phyloP scores from a whole-genome alignment of 2,329 filamentous ascomycete genomes.

The Chaetomiaceae sp. region DNA sequence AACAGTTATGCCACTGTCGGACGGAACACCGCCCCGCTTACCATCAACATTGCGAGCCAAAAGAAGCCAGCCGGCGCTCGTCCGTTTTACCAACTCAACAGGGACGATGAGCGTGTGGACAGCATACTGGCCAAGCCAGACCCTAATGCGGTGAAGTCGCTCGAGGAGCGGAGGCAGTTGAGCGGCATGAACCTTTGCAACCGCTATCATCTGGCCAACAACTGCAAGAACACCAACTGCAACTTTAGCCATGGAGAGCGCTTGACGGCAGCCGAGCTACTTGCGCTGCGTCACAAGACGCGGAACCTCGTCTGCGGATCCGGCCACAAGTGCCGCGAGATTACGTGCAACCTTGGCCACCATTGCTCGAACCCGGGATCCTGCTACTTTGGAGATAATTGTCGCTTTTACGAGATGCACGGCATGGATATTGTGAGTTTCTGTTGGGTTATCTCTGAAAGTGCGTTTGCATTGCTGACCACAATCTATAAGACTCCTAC shows the following conservation, averaged over 20 bases:
- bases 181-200: slow-evolving; percentile 29
- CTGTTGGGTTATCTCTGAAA: neutral
- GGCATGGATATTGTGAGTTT: slow-evolving; percentile 26
- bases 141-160: slow-evolving; percentile 16
- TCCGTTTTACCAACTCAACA: slow-evolving; percentile 31
- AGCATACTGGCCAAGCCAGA: slow-evolving; percentile 28
- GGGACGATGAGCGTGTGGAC: slow-evolving; percentile 32
- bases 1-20: slow-evolving; percentile 27
- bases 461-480: neutral
- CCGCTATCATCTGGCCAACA: slow-evolving; percentile 22
- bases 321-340: slow-evolving; percentile 19
- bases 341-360: slow-evolving; percentile 24
- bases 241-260: slow-evolving; percentile 21
- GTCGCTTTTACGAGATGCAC: slow-evolving; percentile 25
- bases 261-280: slow-evolving; percentile 18
- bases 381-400: slow-evolving; percentile 22
- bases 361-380: slow-evolving; percentile 23
- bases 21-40: slow-evolving; percentile 16
- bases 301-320: slow-evolving; percentile 20
- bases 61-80: slow-evolving; percentile 19
- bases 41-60: slow-evolving; percentile 29
- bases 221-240: slow-evolving; percentile 23
- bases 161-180: slow-evolving; percentile 21
- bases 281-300: slow-evolving; percentile 21
- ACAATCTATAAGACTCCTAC: slow-evolving; percentile 19